Base-by-base conservation (phyloP, 371 early-diverging fungal species). In the Mortierella sp. region DNA sequence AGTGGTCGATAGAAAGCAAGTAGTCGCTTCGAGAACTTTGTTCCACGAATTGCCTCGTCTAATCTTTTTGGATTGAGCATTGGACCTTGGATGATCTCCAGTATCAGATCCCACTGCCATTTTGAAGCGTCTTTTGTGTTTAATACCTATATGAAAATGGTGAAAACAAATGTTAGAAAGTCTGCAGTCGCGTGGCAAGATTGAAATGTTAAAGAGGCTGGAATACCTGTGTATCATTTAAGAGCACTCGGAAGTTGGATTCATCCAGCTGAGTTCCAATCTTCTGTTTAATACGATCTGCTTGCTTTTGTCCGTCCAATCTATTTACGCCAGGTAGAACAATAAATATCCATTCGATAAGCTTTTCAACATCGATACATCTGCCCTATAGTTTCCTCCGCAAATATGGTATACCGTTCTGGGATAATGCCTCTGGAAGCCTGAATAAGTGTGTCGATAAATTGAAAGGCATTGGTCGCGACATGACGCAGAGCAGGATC, bases 61-160 rank as follows among this genome's bases (percentile, higher is more conserved):
- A 96, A 70, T 26, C 96, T 86, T 53, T 90, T 85, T 2, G 93
- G 89, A 68, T 91, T 92, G 19, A 89, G 69, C 49, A 95, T 80
- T 2, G 95, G 94, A 1, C 95, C 95, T 55, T 92, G 91, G 8
- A 96, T 70, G 2, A 96, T 81, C 68, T 95, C 94, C 53, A 85
- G 67, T 23, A 95, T 91, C 29, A 85, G 84, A 53, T 93, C 92
- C 95, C 94, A 96, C 49, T 89, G 89, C 97, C 97, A 96, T 68
- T 93, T 92, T 6, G 89, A 85, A 65, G 86, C 88, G 26, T 96
- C 95, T 69, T 95, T 95, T 3, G 89, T 88, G 40, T 82, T 87
- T 2, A 95, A 66, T 15, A 93, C 93, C 83, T 86, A 76, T 0
- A 2, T 3, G 22, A 35, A 40, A 42, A 28, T 26, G n/a, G 19